A percentile compares a stretch with the other conserved stretches of the same genome.
phyloP scores from a whole-genome alignment of 352 stramenopile genomes.

The Phytopythium montanum region DNA sequence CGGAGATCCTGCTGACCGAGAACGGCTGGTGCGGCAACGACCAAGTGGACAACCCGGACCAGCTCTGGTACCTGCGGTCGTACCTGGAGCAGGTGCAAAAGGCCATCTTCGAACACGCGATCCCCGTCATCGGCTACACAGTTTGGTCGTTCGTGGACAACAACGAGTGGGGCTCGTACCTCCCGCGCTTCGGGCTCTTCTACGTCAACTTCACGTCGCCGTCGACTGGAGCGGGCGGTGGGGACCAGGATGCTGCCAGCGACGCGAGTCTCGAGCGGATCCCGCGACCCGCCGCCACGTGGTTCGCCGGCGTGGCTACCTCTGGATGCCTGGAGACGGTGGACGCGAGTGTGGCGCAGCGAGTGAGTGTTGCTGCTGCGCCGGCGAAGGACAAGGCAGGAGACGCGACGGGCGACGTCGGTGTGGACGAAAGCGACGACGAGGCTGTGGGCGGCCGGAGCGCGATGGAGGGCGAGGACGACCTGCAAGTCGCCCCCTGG shows the following conservation, averaged over 20 bases:
- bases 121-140: constrained; percentile 90
- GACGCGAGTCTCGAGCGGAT: constrained; percentile 29
- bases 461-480: constrained; percentile 1
- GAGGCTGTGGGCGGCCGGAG: constrained; percentile 8
- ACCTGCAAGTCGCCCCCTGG: constrained; percentile 16
- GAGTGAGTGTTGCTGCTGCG: constrained; percentile 2
- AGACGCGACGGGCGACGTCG: neutral
- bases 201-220: constrained; percentile 45
- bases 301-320: constrained; percentile 48
- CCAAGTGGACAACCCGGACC: constrained; percentile 15
- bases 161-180: constrained; percentile 91
- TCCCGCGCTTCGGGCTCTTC: constrained; percentile 49
- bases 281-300: constrained; percentile 40
- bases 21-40: constrained; percentile 29
- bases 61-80: constrained; percentile 50
- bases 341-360: constrained; percentile 1
- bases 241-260: constrained; percentile 19
- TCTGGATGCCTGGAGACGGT: constrained; percentile 54
- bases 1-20: constrained; percentile 21
- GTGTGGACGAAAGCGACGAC: constrained; percentile 8
- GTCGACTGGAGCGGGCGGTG: constrained; percentile 19
- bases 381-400: neutral
- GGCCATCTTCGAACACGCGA: constrained; percentile 49
- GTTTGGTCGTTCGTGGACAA: constrained; percentile 94
- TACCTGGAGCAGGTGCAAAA: constrained; percentile 59